These are phyloP conservation scores for Diplogelasinospora grovesii DNA, from an alignment of 495 filamentous ascomycete species.

Conservation along the genomic window DNA sequence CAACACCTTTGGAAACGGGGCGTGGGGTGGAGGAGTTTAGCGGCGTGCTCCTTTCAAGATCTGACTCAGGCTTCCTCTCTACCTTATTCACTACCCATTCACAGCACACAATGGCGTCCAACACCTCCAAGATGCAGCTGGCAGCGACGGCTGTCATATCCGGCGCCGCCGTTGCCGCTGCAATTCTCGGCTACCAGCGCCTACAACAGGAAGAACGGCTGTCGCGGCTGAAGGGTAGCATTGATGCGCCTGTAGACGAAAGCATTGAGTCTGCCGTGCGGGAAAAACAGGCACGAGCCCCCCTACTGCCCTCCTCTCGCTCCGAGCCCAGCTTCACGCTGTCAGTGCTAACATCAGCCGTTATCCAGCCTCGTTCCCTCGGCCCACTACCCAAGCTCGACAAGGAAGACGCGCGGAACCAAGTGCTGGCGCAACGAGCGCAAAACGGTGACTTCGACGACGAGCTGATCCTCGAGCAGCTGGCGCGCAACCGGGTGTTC, in stretches of 20 bases:
- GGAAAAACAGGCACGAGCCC: constrained; percentile 8
- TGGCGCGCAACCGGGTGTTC: constrained; percentile 91
- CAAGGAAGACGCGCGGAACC: constrained; percentile 73
- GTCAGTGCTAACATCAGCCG: no score
- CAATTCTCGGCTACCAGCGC: constrained; percentile 66
- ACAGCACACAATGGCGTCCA: constrained; percentile 36
- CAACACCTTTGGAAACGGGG: no score
- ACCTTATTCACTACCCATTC: no score
- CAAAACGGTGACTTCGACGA: constrained; percentile 89
- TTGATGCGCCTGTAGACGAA: constrained; percentile 49
- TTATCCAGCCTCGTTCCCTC: no score
- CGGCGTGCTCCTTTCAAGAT: no score
- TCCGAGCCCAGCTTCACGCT: background rate
- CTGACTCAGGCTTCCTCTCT: no score
- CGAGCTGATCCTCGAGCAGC: constrained; percentile 90
- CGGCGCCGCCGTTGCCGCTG: constrained; percentile 63
- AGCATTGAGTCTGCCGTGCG: constrained; percentile 23
- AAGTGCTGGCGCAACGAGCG: constrained; percentile 69
- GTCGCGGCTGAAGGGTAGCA: constrained; percentile 63
- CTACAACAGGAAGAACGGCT: constrained; percentile 56
- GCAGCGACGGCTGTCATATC: constrained; percentile 70
- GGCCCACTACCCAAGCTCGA: constrained; percentile 48
- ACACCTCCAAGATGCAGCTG: constrained; percentile 51
- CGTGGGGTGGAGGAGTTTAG: no score
- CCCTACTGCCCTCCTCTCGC: background rate